Evolutionary conservation across 108 stramenopile species (phyloP).

Genomic region (Phaeodactylum tricornutum): DNA sequence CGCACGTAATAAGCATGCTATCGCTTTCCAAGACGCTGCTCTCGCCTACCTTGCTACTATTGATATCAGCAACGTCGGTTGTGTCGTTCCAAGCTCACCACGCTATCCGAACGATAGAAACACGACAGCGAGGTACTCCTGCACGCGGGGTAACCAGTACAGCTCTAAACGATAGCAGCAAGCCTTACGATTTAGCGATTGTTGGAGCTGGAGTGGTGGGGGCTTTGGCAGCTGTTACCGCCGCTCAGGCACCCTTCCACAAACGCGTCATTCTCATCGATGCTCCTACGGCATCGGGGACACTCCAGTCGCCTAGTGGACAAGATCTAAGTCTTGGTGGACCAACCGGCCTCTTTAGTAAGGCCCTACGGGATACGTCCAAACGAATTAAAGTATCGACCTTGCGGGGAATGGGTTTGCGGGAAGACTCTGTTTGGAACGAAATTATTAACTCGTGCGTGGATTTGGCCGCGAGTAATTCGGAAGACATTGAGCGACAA

Average conservation of each 20-base stretch:
- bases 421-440: conserved; percentile 73
- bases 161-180: too few relatives aligned
- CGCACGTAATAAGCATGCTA: too few relatives aligned
- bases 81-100: too few relatives aligned
- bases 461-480: conserved; percentile 61
- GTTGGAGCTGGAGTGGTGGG: conserved; percentile 71
- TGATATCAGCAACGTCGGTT: too few relatives aligned
- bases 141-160: too few relatives aligned
- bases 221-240: conserved; percentile 51
- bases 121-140: too few relatives aligned
- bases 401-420: conserved; percentile 60
- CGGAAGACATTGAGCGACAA: conserved; percentile 48
- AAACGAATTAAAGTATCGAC: conserved; percentile 63
- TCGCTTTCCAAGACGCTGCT: too few relatives aligned
- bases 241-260: conserved; percentile 21
- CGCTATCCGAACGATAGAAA: too few relatives aligned
- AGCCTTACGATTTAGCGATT: conserved; percentile 52
- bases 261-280: conserved; percentile 62
- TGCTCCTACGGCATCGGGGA: conserved; percentile 52
- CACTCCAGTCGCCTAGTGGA: conserved; percentile 37
- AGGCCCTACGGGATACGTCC: conserved; percentile 65
- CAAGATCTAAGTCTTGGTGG: conserved; percentile 70
- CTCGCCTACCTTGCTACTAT: too few relatives aligned
- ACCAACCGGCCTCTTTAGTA: conserved; percentile 61
- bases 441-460: conserved; percentile 59